A percentile compares a stretch with the other conserved stretches of the same genome.
Evolutionary conservation across 1,284 basidiomycete species (phyloP).

Genomic region (Cryptococcus sp.): DNA sequence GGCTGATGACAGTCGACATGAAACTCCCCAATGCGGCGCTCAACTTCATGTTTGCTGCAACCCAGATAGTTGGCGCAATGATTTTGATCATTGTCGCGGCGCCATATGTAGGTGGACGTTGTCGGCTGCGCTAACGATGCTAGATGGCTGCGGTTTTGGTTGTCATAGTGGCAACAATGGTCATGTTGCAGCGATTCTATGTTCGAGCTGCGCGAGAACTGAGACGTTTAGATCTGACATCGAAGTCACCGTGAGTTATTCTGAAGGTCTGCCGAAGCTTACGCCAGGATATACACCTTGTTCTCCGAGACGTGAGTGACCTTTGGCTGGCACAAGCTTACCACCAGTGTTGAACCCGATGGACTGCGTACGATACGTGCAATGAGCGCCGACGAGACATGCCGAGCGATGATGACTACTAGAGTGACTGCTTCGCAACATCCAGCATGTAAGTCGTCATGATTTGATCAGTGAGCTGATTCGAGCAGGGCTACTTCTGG

Average conservation of each 20-base stretch:
- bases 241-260: slow-evolving; percentile 20
- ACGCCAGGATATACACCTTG: slow-evolving; percentile 19
- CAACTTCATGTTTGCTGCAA: slow-evolving; percentile 17
- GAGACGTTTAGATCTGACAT: slow-evolving; percentile 23
- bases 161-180: slow-evolving; percentile 10
- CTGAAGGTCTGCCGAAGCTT: background rate
- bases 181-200: slow-evolving; percentile 25
- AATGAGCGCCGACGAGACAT: slow-evolving; percentile 18
- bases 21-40: slow-evolving; percentile 20
- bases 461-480: background rate
- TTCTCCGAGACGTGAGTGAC: slow-evolving; percentile 24
- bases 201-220: slow-evolving; percentile 23
- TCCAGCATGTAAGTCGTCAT: slow-evolving; percentile 17
- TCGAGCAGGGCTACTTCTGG: slow-evolving; percentile 20
- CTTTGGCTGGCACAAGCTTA: background rate
- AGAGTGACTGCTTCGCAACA: slow-evolving; percentile 20
- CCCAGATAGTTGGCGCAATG: slow-evolving; percentile 10
- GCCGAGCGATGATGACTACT: slow-evolving; percentile 14
- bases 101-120: slow-evolving; percentile 14
- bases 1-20: slow-evolving; percentile 18
- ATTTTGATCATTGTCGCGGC: slow-evolving; percentile 21
- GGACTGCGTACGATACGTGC: slow-evolving; percentile 26
- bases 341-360: slow-evolving; percentile 20
- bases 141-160: slow-evolving; percentile 24
- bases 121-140: background rate